These are phyloP conservation scores for Paraphaeosphaeria minitans DNA, from an alignment of 2,329 filamentous ascomycete species.

Conservation along the genomic window DNA sequence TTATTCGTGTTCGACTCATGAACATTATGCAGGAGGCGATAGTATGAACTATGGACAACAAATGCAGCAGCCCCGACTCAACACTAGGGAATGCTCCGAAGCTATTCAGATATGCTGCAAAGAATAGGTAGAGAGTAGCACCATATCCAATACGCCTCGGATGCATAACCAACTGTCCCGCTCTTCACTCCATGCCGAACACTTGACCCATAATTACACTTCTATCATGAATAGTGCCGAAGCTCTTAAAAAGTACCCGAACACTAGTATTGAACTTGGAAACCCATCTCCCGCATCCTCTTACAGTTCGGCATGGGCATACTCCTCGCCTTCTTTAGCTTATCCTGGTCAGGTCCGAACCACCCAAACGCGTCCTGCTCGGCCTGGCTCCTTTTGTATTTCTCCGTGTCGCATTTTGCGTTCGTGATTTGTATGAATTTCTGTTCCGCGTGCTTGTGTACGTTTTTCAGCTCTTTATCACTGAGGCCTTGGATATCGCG, in stretches of 20 bases:
- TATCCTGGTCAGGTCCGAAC: constrained; percentile 81
- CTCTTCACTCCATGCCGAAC: not conserved
- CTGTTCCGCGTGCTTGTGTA: constrained; percentile 79
- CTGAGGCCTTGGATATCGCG: constrained; percentile 74
- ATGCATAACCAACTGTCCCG: not conserved
- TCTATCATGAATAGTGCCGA: not conserved
- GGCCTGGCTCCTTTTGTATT: constrained; percentile 66
- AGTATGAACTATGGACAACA: not conserved
- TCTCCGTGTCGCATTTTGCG: constrained; percentile 76
- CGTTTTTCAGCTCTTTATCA: constrained; percentile 68
- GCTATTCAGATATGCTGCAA: not conserved
- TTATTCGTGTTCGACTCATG: not conserved
- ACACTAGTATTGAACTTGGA: constrained; percentile 14
- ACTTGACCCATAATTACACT: not conserved
- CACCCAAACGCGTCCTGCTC: constrained; percentile 82
- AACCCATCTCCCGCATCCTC: constrained; percentile 57
- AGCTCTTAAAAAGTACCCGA: not conserved
- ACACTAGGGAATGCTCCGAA: not conserved
- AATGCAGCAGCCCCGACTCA: not conserved
- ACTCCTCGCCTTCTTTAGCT: constrained; percentile 72
- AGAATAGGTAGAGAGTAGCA: not conserved
- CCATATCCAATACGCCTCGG: not conserved
- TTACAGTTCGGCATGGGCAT: constrained; percentile 66
- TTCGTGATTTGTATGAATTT: constrained; percentile 71
- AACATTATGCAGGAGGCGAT: not conserved